phyloP scores from a whole-genome alignment of 116 monocot species.

The Cymodocea nodosa region DNA sequence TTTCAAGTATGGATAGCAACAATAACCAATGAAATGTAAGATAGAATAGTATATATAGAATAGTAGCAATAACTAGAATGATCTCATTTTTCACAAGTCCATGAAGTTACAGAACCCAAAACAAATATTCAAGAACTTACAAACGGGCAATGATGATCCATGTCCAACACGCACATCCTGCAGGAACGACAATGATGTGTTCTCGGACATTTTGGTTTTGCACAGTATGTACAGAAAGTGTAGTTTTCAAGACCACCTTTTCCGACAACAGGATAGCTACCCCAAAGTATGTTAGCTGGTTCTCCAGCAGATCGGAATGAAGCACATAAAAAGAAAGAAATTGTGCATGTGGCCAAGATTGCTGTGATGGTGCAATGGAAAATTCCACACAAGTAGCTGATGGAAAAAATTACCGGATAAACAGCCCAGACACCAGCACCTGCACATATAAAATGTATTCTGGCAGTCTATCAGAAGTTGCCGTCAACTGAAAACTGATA shows the following conservation, averaged over 20 bases:
- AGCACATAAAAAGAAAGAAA: constrained; percentile 53
- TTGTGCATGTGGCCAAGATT: constrained; percentile 46
- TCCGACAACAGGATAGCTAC: constrained; percentile 54
- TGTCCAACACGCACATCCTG: constrained; percentile 77
- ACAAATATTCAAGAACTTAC: constrained; percentile 36
- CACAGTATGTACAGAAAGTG: constrained; percentile 69
- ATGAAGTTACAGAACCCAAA: no score
- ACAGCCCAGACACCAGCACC: constrained; percentile 89
- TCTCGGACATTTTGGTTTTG: constrained; percentile 79
- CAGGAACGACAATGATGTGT: constrained; percentile 93
- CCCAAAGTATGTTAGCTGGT: constrained; percentile 49
- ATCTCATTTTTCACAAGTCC: no score
- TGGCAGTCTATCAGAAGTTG: background rate
- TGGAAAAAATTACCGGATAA: constrained; percentile 65
- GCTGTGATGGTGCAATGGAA: constrained; percentile 53
- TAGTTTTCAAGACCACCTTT: constrained; percentile 63
- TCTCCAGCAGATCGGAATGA: constrained; percentile 55
- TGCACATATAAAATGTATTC: constrained; percentile 10
- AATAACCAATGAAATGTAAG: no score
- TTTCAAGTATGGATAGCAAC: no score
- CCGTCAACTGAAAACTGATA: background rate
- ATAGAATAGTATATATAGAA: no score
- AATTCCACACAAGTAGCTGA: constrained; percentile 49
- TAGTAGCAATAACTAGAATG: no score
- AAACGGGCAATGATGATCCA: constrained; percentile 99